phyloP scores from a whole-genome alignment of 176 grass and related monocot genomes.

The Triticum aestivum region IWGSC_CS_RefSeq_v2.1 NC_057812.1:526012434-526012933 shows the following conservation, averaged over 20 bases:
- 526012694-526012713: neutral
- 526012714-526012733: neutral
- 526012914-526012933: conserved; percentile 87
- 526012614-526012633: neutral
- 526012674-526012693: neutral
- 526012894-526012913: conserved; percentile 94
- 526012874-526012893: conserved; percentile 92
- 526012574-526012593: too few species aligned
- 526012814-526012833: conserved; percentile 60
- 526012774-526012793: conserved; percentile 35
- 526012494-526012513: too few species aligned
- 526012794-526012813: neutral
- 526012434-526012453: neutral
- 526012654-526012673: neutral
- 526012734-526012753: neutral
- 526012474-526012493: neutral
- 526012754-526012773: conserved; percentile 6
- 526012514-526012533: too few species aligned
- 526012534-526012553: too few species aligned
- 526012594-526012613: neutral
- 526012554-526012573: too few species aligned
- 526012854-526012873: conserved; percentile 98
- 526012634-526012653: neutral
- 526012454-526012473: neutral
- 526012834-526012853: conserved; percentile 76